Evolutionary conservation across 108 stramenopile genomes (phyloP).

Genomic region (Aurantiochytrium sp.): DNA sequence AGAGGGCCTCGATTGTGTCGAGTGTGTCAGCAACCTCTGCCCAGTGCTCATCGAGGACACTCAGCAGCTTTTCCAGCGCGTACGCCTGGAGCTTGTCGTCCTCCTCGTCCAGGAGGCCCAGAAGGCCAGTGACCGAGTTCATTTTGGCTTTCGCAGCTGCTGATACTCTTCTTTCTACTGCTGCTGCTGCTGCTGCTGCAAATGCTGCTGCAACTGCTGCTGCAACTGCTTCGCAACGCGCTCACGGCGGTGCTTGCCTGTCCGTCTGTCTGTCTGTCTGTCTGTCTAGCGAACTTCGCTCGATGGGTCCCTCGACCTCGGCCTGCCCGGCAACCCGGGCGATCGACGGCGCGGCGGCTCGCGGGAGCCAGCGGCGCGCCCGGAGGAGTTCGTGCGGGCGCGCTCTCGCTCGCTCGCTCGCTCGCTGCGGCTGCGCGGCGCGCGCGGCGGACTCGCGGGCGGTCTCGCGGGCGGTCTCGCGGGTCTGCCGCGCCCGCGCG

Average conservation of each 20-base stretch:
- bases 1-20: constrained; percentile 48
- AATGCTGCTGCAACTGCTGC: too few species aligned
- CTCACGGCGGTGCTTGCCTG: too few species aligned
- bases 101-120: constrained; percentile 45
- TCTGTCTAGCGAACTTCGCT: background rate
- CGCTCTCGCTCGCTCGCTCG: too few species aligned
- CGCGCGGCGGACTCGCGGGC: background rate
- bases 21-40: constrained; percentile 49
- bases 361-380: too few species aligned
- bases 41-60: constrained; percentile 50
- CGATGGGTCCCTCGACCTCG: background rate
- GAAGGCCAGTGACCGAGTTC: constrained; percentile 29
- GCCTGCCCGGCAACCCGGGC: too few species aligned
- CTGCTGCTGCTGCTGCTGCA: background rate
- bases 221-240: too few species aligned
- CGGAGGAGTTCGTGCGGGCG: too few species aligned
- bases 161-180: background rate
- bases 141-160: background rate
- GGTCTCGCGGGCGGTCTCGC: background rate
- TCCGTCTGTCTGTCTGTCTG: too few species aligned
- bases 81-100: constrained; percentile 27
- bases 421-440: background rate
- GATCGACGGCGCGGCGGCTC: too few species aligned
- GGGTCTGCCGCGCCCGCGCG: background rate
- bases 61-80: constrained; percentile 39